Evolutionary conservation across 1,284 basidiomycete genomes (phyloP), one percentile per base, ranked within the genome.

Genomic region (Inonotus obliquus): DNA sequence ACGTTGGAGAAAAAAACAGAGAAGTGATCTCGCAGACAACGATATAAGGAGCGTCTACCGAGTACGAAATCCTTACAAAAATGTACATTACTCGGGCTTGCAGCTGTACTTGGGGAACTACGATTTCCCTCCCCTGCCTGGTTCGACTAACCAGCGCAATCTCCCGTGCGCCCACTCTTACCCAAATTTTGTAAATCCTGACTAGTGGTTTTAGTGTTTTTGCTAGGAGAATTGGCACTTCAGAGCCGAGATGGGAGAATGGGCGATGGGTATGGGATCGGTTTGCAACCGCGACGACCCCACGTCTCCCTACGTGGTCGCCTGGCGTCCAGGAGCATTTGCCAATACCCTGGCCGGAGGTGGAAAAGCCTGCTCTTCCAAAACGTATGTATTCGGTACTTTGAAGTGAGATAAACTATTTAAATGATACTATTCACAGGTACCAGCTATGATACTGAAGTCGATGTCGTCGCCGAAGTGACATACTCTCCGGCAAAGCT

Each of bases 81-180:
- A 82, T 48, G 85, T 87, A 57, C 87, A 89, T 69, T 92, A 92
- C 69, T 87, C 89, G 0, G 79, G 82, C 66, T 89, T 89, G 68
- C 90, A 92, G 69, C 79, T 92, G 25, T 88, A 81, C 68, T 71
- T 92, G 62, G 89, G 89, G 13, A 79, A 84, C 66, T 79, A 81
- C 69, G 79, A 85, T 69, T 82, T 85, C 68, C 79, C 81, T 35
- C 73, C 80, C 54, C 72, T 74, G 62, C 74, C 73, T 55, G 81
- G 73, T 55, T 74, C 76, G 62, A 69, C 74, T 17, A 75, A 81
- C 65, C 70, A 76, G 17, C 71, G 70, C 47, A 69, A 72, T 39
- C 69, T 78, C 48, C 79, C 82, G 82, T 87, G 70, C 63, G 82
- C 76, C 9, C 27, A 41, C 25, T 32, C 62, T 21, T 47, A 27